A percentile compares a stretch with the other conserved stretches of the same genome.
Conservation (phyloP, 1,284 basidiomycete genomes). For the Hypsizygus ulmarius region DNA sequence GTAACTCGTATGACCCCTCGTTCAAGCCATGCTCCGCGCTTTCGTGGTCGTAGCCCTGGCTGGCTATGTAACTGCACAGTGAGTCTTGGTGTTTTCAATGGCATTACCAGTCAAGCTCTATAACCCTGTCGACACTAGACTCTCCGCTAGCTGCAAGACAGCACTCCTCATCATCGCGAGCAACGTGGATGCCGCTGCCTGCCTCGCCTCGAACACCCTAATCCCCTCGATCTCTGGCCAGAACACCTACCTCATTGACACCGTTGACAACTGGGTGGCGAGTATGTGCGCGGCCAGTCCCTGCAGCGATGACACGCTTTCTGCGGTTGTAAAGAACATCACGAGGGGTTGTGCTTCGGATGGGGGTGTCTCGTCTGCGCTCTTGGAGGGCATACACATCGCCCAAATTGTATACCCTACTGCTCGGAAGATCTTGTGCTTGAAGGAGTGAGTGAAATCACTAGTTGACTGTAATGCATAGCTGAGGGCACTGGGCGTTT, state of each 20-base stretch:
- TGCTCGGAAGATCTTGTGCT: slow-evolving; percentile 10
- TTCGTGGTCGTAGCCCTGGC: slow-evolving; percentile 14
- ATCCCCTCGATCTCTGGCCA: slow-evolving; percentile 5
- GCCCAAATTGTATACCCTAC: slow-evolving; percentile 11
- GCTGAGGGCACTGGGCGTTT: neutral
- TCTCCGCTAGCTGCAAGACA: slow-evolving; percentile 16
- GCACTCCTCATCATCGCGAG: slow-evolving; percentile 16
- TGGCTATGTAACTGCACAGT: slow-evolving; percentile 15
- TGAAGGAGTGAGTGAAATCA: slow-evolving; percentile 6
- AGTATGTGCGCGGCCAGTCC: slow-evolving; percentile 10
- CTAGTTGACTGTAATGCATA: neutral
- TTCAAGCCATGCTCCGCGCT: slow-evolving; percentile 10
- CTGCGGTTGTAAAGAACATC: slow-evolving; percentile 10
- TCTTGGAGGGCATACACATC: slow-evolving; percentile 13
- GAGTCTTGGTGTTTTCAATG: neutral
- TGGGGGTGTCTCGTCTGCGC: slow-evolving; percentile 13
- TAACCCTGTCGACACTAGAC: neutral
- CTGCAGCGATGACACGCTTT: slow-evolving; percentile 9
- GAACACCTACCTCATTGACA: slow-evolving; percentile 5
- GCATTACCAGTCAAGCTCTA: neutral
- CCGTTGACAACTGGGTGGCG: slow-evolving; percentile 8
- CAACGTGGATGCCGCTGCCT: slow-evolving; percentile 17
- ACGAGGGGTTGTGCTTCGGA: slow-evolving; percentile 11
- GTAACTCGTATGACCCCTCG: neutral
- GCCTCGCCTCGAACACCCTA: slow-evolving; percentile 6